Conservation (phyloP, 2,329 filamentous ascomycete species). For the Monilinia laxa region DNA sequence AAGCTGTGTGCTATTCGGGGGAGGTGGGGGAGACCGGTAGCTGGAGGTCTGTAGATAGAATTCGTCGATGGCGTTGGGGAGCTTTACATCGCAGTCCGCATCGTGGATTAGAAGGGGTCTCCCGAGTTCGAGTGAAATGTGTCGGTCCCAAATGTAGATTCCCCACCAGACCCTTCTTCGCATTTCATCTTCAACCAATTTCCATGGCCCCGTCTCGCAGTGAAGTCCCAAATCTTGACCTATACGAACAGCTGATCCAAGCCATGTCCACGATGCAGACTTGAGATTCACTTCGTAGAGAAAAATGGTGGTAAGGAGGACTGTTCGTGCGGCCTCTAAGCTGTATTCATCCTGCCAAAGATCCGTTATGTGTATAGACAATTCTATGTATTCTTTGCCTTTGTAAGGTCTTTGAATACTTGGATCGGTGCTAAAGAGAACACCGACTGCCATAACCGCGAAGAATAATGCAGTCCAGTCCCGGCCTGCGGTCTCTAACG, state of each 20-base stretch:
- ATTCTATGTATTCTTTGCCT: constrained; percentile 68
- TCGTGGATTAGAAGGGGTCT: constrained; percentile 83
- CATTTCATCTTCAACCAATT: constrained; percentile 79
- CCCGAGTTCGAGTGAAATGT: constrained; percentile 76
- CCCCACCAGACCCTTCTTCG: constrained; percentile 90
- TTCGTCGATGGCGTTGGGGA: constrained; percentile 80
- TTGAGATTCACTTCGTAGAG: constrained; percentile 84
- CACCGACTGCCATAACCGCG: constrained; percentile 77
- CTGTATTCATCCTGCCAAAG: constrained; percentile 78
- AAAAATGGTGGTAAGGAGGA: constrained; percentile 74
- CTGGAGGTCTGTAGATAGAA: constrained; percentile 65
- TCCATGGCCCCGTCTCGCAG: constrained; percentile 69
- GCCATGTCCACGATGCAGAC: constrained; percentile 82
- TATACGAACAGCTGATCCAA: constrained; percentile 74
- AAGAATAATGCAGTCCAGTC: constrained; percentile 82
- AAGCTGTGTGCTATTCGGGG: constrained; percentile 51
- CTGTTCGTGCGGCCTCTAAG: constrained; percentile 71
- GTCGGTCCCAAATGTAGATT: constrained; percentile 83
- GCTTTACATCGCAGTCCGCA: constrained; percentile 77
- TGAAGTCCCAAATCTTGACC: constrained; percentile 84
- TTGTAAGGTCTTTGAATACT: constrained; percentile 55
- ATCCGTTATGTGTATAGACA: constrained; percentile 68
- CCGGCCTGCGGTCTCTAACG: constrained; percentile 58
- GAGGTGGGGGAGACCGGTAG: constrained; percentile 45
- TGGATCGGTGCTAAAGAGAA: constrained; percentile 64